These are phyloP conservation scores for Pythium sp. DNA, from an alignment of 352 stramenopile genomes.

Conservation along the genomic window DNA sequence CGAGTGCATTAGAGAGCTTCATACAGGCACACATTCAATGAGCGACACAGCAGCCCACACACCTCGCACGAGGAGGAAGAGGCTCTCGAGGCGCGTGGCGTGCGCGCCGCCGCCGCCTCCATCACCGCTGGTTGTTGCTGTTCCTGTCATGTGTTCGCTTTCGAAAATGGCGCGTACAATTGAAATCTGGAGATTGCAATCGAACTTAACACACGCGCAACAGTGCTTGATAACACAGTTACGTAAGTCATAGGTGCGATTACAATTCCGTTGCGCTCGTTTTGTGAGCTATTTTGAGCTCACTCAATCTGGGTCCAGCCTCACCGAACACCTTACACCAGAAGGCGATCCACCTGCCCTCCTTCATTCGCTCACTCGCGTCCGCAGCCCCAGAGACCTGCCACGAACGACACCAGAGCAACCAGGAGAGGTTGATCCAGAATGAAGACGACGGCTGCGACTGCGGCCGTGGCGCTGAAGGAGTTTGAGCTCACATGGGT, in stretches of 20 bases:
- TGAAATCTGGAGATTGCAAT: background rate
- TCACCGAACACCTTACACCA: background rate
- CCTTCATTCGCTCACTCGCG: background rate
- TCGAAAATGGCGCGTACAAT: background rate
- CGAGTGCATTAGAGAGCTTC: background rate
- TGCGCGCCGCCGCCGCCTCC: slow-evolving; percentile 23
- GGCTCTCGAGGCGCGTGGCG: slow-evolving; percentile 69
- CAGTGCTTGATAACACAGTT: background rate
- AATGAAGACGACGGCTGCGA: background rate
- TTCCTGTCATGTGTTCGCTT: background rate
- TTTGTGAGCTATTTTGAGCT: too few relatives aligned
- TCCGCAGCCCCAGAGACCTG: background rate
- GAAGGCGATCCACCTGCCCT: background rate
- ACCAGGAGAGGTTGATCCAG: background rate
- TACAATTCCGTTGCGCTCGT: background rate
- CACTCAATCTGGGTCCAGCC: background rate
- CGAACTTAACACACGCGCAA: background rate
- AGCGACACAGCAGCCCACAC: slow-evolving; percentile 21
- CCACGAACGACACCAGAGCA: background rate
- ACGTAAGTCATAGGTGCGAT: background rate
- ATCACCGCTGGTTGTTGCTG: background rate
- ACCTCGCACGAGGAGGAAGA: slow-evolving; percentile 77
- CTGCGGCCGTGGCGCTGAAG: slow-evolving; percentile 32
- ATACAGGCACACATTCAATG: background rate
- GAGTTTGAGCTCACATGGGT: slow-evolving; percentile 85